Percentiles rank a stretch among this genome's conserved stretches.
Evolutionary conservation across 345 rosid genomes (phyloP).

Genomic region (Nasturtium officinale): DNA sequence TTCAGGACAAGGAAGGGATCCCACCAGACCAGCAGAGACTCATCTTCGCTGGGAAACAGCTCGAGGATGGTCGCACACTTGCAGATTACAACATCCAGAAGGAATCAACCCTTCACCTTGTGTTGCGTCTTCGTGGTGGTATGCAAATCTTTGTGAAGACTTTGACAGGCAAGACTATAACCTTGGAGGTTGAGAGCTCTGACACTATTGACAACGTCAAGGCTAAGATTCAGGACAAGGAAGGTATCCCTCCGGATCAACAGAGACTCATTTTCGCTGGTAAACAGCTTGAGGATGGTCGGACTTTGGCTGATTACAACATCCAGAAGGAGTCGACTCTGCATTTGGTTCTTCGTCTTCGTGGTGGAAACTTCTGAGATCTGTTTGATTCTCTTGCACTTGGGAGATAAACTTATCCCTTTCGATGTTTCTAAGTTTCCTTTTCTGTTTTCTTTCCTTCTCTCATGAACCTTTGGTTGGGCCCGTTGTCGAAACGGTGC

Average conservation of each 20-base stretch:
- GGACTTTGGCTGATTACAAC: constrained; percentile 28
- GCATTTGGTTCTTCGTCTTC: constrained; percentile 38
- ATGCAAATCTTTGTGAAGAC: constrained; percentile 35
- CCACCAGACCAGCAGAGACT: constrained; percentile 39
- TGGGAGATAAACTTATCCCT: neutral
- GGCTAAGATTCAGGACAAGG: constrained; percentile 37
- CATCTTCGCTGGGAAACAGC: constrained; percentile 38
- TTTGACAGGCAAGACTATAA: constrained; percentile 28
- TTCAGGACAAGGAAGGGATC: constrained; percentile 37
- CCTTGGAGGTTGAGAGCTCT: constrained; percentile 34
- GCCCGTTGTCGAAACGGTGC: neutral
- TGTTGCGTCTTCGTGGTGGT: constrained; percentile 34
- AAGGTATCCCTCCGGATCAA: constrained; percentile 37
- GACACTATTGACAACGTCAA: constrained; percentile 30
- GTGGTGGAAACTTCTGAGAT: constrained; percentile 38
- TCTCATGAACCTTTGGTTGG: neutral
- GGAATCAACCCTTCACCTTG: constrained; percentile 30
- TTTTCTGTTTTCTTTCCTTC: neutral
- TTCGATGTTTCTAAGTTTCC: neutral
- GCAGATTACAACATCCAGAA: constrained; percentile 35
- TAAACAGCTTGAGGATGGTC: constrained; percentile 33
- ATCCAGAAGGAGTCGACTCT: constrained; percentile 38
- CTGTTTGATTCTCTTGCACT: neutral
- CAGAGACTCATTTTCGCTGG: constrained; percentile 32
- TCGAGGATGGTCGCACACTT: constrained; percentile 22